These are phyloP conservation scores for Plicaturopsis crispa DNA, from an alignment of 768 basidiomycete species.

Conservation along the genomic window DNA sequence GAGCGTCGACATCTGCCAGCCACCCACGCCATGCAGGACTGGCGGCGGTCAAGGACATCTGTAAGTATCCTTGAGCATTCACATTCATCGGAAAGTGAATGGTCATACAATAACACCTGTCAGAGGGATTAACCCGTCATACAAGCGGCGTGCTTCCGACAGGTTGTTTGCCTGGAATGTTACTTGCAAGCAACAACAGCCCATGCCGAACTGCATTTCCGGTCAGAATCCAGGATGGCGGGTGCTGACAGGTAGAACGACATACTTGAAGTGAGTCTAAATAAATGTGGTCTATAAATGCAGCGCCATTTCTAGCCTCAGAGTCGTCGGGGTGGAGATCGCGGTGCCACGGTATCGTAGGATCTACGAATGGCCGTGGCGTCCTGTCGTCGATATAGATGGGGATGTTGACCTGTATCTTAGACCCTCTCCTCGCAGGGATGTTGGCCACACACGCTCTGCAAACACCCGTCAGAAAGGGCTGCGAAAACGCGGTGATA, in stretches of 20 bases:
- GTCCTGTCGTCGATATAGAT: slow-evolving; percentile 86
- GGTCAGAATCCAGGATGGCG: too few relatives aligned
- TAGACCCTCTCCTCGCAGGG: slow-evolving; percentile 80
- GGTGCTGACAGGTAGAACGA: too few relatives aligned
- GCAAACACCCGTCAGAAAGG: slow-evolving; percentile 8
- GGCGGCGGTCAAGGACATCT: slow-evolving; percentile 92
- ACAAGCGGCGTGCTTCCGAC: slow-evolving; percentile 84
- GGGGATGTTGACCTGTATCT: slow-evolving; percentile 93
- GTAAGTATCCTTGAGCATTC: slow-evolving; percentile 2
- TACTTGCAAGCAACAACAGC: slow-evolving; percentile 94
- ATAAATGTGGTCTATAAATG: slow-evolving; percentile 86
- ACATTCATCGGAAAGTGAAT: too few relatives aligned
- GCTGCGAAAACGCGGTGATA: slow-evolving; percentile 9
- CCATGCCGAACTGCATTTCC: slow-evolving; percentile 99
- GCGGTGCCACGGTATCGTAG: slow-evolving; percentile 85
- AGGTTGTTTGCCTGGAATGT: slow-evolving; percentile 98
- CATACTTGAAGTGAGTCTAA: too few relatives aligned
- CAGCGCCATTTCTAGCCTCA: slow-evolving; percentile 87
- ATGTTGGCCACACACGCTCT: slow-evolving; percentile 97
- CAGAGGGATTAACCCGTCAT: slow-evolving; percentile 92
- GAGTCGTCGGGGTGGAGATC: slow-evolving; percentile 74
- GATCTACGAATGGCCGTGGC: slow-evolving; percentile 84
- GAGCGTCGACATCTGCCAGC: slow-evolving; percentile 93
- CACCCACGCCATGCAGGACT: slow-evolving; percentile 94
- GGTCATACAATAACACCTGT: slow-evolving; percentile 84